Percentiles rank a stretch among this genome's conserved stretches.
These are phyloP conservation scores for Aspergillus sp. DNA, from an alignment of 2,329 filamentous ascomycete genomes.

Conservation along the genomic window DNA sequence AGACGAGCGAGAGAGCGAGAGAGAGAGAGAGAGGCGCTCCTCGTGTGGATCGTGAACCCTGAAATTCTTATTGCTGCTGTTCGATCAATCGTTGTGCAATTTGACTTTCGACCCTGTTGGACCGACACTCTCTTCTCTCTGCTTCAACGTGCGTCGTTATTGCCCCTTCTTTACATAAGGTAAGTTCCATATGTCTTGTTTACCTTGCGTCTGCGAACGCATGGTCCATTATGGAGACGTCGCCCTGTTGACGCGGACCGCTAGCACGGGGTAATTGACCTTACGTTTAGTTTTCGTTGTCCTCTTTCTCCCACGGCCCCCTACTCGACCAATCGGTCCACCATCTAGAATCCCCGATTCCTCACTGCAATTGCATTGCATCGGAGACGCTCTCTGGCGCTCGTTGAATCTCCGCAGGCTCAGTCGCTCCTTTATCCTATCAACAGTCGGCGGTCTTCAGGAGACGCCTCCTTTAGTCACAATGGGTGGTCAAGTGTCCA, in stretches of 20 bases:
- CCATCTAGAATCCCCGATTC: not conserved
- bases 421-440: constrained; percentile 1
- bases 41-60: constrained; percentile 27
- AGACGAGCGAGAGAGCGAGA: constrained; percentile 1
- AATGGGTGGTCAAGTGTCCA: constrained; percentile 93
- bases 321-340: constrained; percentile 10
- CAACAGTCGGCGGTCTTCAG: constrained; percentile 9
- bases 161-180: constrained; percentile 6
- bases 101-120: constrained; percentile 11
- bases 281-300: constrained; percentile 5
- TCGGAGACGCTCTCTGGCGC: not conserved
- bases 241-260: constrained; percentile 17
- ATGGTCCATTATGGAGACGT: constrained; percentile 13
- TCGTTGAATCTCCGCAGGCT: not conserved
- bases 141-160: not conserved
- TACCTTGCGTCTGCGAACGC: constrained; percentile 10
- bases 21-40: constrained; percentile 6
- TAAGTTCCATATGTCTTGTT: constrained; percentile 19
- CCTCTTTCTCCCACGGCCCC: constrained; percentile 1
- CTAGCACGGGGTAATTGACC: constrained; percentile 12
- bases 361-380: not conserved
- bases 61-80: constrained; percentile 11
- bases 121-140: not conserved
- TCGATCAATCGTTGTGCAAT: not conserved
- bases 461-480: constrained; percentile 38